phyloP scores from a whole-genome alignment of 129 eudicot genomes.

The Helianthus annuus region DNA sequence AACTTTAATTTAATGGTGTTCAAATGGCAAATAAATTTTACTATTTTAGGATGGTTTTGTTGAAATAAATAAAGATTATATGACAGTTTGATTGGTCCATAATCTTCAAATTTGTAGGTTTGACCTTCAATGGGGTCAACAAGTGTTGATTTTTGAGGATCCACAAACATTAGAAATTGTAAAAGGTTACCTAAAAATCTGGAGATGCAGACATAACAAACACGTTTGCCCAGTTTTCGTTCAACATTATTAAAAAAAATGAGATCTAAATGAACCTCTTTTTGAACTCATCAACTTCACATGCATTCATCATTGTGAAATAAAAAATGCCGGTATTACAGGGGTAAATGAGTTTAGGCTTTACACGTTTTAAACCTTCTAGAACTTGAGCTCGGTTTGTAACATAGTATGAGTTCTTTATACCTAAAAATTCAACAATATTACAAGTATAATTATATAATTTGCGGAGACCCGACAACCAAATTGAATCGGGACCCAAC shows the following conservation, averaged over 20 bases:
- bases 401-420: no score
- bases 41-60: not conserved
- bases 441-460: no score
- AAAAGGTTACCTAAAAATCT: not conserved
- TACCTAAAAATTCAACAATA: no score
- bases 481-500: no score
- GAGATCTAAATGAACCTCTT: not conserved
- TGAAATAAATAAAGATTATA: not conserved
- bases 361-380: no score
- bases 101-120: constrained; percentile 13
- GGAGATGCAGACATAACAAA: not conserved
- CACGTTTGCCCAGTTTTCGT: not conserved
- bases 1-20: no score
- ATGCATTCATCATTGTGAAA: not conserved
- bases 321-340: no score
- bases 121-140: constrained; percentile 26
- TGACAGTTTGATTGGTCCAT: constrained; percentile 11
- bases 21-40: no score
- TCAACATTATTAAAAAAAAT: not conserved
- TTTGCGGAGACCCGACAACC: no score
- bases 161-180: not conserved
- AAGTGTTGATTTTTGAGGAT: constrained; percentile 4
- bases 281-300: constrained; percentile 19
- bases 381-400: no score
- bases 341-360: no score